A percentile compares a stretch with the other conserved stretches of the same genome.
These are phyloP conservation scores for Periconia macrospinosa DNA, from an alignment of 2,329 filamentous ascomycete genomes.

Conservation along the genomic window DNA sequence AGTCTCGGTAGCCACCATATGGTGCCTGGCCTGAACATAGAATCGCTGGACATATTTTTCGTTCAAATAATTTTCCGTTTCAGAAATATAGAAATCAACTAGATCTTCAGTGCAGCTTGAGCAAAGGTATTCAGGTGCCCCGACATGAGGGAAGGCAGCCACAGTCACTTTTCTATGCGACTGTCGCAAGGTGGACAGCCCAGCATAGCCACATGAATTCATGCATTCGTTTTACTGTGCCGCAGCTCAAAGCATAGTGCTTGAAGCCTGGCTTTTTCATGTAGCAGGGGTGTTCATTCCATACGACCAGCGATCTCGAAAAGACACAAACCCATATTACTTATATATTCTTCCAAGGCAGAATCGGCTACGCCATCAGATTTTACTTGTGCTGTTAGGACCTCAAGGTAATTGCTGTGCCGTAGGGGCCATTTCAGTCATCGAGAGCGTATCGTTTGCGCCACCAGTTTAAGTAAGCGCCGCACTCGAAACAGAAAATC, in stretches of 20 bases:
- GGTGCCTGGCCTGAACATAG: background rate
- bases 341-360: background rate
- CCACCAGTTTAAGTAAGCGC: background rate
- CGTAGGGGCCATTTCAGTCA: background rate
- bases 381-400: background rate
- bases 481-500: background rate
- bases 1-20: background rate
- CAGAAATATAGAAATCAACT: too few species aligned
- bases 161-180: background rate
- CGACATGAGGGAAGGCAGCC: background rate
- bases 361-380: background rate
- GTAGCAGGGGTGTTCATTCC: background rate
- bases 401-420: background rate
- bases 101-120: too few species aligned
- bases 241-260: background rate
- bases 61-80: too few species aligned
- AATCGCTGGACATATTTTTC: background rate
- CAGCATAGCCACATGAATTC: background rate
- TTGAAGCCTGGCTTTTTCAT: background rate
- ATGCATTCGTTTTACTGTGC: background rate
- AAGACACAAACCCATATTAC: background rate
- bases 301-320: background rate
- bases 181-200: background rate
- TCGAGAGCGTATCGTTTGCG: background rate
- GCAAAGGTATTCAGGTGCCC: background rate